Base-by-base conservation (phyloP, 1,284 basidiomycete species). In the Mycena citricolor region DNA sequence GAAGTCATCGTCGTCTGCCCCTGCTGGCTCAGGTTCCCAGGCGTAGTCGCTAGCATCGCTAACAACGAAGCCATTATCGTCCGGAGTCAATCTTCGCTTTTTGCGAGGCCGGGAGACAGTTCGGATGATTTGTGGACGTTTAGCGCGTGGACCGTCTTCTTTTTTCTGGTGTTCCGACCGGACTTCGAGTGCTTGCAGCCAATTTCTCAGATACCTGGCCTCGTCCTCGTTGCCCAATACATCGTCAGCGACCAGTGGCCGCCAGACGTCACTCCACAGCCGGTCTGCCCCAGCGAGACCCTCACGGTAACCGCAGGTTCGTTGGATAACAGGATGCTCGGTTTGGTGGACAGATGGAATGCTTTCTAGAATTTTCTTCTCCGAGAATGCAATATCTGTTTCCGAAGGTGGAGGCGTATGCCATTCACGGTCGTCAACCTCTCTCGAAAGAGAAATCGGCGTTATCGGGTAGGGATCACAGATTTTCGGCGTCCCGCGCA, bases 191-290 rank as follows among this genome's bases (percentile, higher is more conserved):
- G 85, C 80, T 21, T 66, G 65, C 39, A 97, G 73, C 94, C 94
- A 97, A 44, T 89, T 81, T 25, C 85, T 79, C 30, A 97, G 73
- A 64, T 88, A 92, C 13, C 72, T 59, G 0, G 91, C 83, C 45
- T 82, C 79, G 4, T 67, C 59, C 60, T 90, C 83, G 61, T 95
- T 97, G 8, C 90, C 90, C 1, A 97, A 70, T 1, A 95, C 83
- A 54, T 94, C 78, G 12, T 76, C 68, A 1, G 91, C 87, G 25
- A 69, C 65, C 39, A 71, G 74, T 7, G 94, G 94, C 19, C 79
- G 78, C 75, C 88, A 95, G 51, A 78, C 83, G 38, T 89, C 83
- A 24, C 75, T 69, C 91, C 92, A 95, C 4, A 76, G 62, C 29
- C 83, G 77, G 49, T 72, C 62, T 28, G 42, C 25, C 21, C 50